These are phyloP conservation scores for Fraxinus excelsior DNA, from an alignment of 257 asterid species.

Conservation along the genomic window DNA sequence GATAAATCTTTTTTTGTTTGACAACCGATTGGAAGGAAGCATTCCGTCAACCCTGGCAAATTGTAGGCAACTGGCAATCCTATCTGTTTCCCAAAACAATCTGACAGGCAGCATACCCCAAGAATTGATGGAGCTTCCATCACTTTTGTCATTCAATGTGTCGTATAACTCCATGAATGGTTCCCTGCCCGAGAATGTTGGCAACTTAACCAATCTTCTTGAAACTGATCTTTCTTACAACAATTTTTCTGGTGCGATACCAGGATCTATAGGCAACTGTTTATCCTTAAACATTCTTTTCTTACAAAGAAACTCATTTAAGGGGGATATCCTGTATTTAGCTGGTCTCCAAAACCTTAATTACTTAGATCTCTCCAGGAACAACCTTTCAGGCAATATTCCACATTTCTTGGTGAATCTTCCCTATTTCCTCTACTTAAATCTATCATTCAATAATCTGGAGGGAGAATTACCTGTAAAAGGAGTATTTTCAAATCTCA, in stretches of 20 bases:
- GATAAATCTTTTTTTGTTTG: conserved; percentile 30
- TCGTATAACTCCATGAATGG: conserved; percentile 45
- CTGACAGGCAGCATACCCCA: conserved; percentile 42
- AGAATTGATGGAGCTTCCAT: conserved; percentile 36
- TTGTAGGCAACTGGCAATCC: conserved; percentile 33
- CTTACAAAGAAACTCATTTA: conserved; percentile 37
- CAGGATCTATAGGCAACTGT: conserved; percentile 39
- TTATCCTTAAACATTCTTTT: conserved; percentile 35
- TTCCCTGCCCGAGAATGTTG: conserved; percentile 41
- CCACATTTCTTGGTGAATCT: conserved; percentile 32
- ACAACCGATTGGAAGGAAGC: conserved; percentile 46
- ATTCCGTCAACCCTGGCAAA: conserved; percentile 46
- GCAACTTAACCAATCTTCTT: conserved; percentile 43
- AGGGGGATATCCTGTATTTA: conserved; percentile 42
- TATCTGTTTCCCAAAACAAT: conserved; percentile 39
- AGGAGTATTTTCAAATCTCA: conserved; percentile 44
- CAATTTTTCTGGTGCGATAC: conserved; percentile 44
- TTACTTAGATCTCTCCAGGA: conserved; percentile 44
- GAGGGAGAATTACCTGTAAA: conserved; percentile 44
- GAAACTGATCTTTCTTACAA: conserved; percentile 44
- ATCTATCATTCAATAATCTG: conserved; percentile 47
- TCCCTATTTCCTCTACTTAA: conserved; percentile 30
- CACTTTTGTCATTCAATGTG: conserved; percentile 33
- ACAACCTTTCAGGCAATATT: conserved; percentile 41
- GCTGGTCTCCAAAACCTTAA: conserved; percentile 29